Percentiles rank a stretch among this genome's conserved stretches.
These are phyloP conservation scores for Camelina sativa DNA, from an alignment of 345 rosid species.

Conservation along the genomic window DNA sequence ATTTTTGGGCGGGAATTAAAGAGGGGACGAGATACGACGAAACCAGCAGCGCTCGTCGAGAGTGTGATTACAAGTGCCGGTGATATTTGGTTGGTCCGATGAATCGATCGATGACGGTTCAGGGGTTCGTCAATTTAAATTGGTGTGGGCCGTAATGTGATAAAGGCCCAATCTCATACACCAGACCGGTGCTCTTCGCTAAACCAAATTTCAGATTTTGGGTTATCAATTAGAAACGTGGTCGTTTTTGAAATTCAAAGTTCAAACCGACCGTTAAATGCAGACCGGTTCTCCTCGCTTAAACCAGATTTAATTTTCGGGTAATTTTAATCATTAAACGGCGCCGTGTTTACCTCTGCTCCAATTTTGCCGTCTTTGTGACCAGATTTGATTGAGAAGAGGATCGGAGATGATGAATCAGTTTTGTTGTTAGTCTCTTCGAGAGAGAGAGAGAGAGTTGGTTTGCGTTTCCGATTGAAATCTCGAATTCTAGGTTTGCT, in stretches of 20 bases:
- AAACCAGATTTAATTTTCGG: not conserved
- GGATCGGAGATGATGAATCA: conserved; percentile 3
- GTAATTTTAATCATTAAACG: not conserved
- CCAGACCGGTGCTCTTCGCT: conserved; percentile 4
- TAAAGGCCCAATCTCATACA: not conserved
- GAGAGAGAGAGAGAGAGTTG: not conserved
- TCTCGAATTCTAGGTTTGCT: not conserved
- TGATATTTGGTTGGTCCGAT: conserved; percentile 20
- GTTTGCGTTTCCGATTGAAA: not conserved
- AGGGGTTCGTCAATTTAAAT: conserved; percentile 20
- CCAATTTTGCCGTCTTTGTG: not conserved
- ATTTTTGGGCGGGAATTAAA: conserved; percentile 31
- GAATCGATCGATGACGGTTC: conserved; percentile 5
- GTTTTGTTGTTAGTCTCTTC: conserved; percentile 1
- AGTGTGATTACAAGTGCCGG: conserved; percentile 24
- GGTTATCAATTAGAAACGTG: no score
- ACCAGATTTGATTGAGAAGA: conserved; percentile 24
- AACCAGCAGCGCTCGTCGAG: conserved; percentile 21
- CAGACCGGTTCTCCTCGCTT: conserved; percentile 12
- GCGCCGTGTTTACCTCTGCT: not conserved
- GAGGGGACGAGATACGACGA: conserved; percentile 14
- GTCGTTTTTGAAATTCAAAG: no score
- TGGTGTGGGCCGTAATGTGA: not conserved
- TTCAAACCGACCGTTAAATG: not conserved
- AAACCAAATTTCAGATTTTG: not conserved